These are phyloP conservation scores for Nyssa sinensis DNA, from an alignment of 148 eudicot species.

Conservation along the genomic window DNA sequence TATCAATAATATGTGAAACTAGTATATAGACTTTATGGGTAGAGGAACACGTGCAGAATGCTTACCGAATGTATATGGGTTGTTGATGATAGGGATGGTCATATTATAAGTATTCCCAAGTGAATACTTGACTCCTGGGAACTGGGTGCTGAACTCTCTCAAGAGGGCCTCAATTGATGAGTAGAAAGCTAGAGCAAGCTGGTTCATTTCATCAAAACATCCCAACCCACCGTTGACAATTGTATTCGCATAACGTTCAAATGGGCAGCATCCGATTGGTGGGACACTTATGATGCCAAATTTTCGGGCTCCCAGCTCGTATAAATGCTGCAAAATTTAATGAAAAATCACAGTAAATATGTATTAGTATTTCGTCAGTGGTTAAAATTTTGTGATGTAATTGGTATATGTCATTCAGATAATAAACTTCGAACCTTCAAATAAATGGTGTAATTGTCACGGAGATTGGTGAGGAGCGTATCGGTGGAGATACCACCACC, in stretches of 20 bases:
- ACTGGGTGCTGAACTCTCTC: constrained; percentile 17
- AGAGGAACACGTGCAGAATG: background rate
- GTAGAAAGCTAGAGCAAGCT: constrained; percentile 14
- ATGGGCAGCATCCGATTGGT: constrained; percentile 31
- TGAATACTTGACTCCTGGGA: constrained; percentile 16
- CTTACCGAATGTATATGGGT: constrained; percentile 16
- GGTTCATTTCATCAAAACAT: constrained; percentile 15
- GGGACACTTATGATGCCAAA: constrained; percentile 25
- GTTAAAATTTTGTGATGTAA: no score
- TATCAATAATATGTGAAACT: no score
- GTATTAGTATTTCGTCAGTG: no score
- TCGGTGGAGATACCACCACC: background rate
- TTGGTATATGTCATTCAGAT: no score
- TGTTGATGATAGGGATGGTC: constrained; percentile 21
- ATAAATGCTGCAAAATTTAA: constrained; percentile 22
- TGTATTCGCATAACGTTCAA: background rate
- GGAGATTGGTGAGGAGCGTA: constrained; percentile 7
- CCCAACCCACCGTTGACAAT: no score
- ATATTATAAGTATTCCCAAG: constrained; percentile 22
- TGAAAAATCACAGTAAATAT: background rate
- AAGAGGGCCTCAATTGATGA: background rate
- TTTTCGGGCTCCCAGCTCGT: constrained; percentile 30
- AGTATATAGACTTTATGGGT: no score
- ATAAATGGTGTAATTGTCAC: background rate
- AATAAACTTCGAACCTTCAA: constrained; percentile 20